Evolutionary conservation across 441 rosid species (phyloP).

Genomic region (Bocquillonia castaneifolia): DNA sequence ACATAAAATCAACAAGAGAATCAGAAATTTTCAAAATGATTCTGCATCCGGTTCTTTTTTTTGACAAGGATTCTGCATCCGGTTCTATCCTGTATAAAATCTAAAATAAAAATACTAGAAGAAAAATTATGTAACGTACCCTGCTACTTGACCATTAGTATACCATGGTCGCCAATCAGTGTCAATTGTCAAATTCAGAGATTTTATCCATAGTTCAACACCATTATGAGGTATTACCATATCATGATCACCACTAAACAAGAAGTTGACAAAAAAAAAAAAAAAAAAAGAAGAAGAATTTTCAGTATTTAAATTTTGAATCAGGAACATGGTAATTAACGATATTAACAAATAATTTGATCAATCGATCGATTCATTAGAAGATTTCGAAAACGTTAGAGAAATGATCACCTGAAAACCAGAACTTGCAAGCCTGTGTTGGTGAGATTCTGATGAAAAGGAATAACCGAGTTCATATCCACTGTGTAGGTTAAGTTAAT

Average conservation of each 20-base stretch:
- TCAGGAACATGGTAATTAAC: neutral
- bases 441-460: constrained; percentile 30
- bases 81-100: neutral
- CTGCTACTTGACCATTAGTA: constrained; percentile 37
- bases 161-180: constrained; percentile 36
- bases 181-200: constrained; percentile 19
- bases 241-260: constrained; percentile 37
- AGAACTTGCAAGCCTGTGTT: constrained; percentile 28
- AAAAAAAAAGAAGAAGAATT: neutral
- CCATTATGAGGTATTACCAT: constrained; percentile 26
- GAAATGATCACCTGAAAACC: constrained; percentile 27
- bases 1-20: too few relatives aligned
- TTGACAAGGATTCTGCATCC: too few relatives aligned
- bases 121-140: constrained; percentile 20
- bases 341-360: neutral
- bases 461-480: constrained; percentile 15
- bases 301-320: neutral
- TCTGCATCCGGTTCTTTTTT: too few relatives aligned
- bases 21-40: too few relatives aligned
- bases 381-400: neutral
- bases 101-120: neutral
- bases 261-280: neutral
- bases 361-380: neutral
- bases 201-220: constrained; percentile 25
- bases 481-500: constrained; percentile 24